Evolutionary conservation across 805 yeast species (phyloP).

Genomic region (Myxozyma neglecta): DNA sequence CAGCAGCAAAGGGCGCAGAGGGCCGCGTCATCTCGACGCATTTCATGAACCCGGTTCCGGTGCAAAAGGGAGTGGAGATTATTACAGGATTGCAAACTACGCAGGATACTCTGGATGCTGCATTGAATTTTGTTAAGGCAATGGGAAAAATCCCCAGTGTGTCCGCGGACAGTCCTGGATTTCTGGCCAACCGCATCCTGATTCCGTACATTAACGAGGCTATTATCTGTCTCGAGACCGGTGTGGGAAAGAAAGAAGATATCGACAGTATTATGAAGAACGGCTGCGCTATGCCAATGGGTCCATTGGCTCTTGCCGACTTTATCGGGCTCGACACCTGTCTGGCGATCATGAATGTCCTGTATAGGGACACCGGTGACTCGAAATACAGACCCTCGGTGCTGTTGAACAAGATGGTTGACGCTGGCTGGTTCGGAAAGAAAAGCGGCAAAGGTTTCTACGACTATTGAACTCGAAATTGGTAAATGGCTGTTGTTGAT

Average conservation of each 20-base stretch:
- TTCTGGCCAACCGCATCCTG: constrained; percentile 46
- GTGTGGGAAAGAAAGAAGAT: constrained; percentile 45
- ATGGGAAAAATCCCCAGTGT: constrained; percentile 44
- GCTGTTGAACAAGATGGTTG: constrained; percentile 43
- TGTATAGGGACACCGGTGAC: constrained; percentile 45
- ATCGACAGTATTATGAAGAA: constrained; percentile 48
- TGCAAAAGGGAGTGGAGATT: constrained; percentile 47
- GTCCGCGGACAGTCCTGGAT: constrained; percentile 47
- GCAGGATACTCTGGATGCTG: constrained; percentile 38
- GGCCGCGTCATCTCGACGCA: constrained; percentile 46
- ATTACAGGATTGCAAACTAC: constrained; percentile 46
- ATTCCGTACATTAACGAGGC: constrained; percentile 50
- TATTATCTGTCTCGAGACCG: constrained; percentile 43
- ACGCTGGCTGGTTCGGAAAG: constrained; percentile 47
- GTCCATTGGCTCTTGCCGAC: constrained; percentile 47
- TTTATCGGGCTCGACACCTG: constrained; percentile 49
- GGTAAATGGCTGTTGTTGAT: too few species aligned
- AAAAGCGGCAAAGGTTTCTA: constrained; percentile 47
- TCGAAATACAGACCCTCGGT: constrained; percentile 46
- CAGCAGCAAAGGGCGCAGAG: constrained; percentile 46
- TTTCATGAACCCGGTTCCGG: constrained; percentile 51
- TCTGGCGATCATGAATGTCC: constrained; percentile 45
- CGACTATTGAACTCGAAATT: constrained; percentile 39
- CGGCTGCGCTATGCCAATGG: constrained; percentile 52
- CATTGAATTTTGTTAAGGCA: constrained; percentile 39